Base-by-base conservation (phyloP, 2,329 filamentous ascomycete species). In the Bertia moriformis region DNA sequence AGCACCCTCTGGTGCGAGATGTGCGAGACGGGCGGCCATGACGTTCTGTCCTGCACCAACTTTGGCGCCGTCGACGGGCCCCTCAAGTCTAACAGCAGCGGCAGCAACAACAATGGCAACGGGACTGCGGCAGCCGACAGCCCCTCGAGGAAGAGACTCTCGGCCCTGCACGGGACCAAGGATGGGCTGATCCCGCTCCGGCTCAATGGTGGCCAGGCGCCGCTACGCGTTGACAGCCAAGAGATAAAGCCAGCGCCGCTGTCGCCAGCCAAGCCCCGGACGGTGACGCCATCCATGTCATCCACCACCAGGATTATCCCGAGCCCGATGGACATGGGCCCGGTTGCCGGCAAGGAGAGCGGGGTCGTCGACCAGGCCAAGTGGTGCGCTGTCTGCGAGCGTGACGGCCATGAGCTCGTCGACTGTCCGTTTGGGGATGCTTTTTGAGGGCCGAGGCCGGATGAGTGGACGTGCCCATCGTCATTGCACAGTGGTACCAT, bases 381-480 rank as follows among this genome's bases (percentile, higher is more conserved):
- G 62, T 98, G 91, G 91, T 98, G 91, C 59, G 91, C 91, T 14
- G 67, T 96, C 35, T 98, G 91, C 56, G 91, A 98, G 65, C 77
- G 85, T 44, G 91, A 98, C 52, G 91, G 91, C 13, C 91, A 98
- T 56, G 84, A 95, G 59, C 95, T 89, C 52, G 88, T 93, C 44
- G 86, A 93, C 58, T 94, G 88, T 59, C 87, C 88, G 12, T 83
- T 93, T 58, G 88, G 94, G 61, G 86, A 93, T 57, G 77, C 76
- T 19, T 83, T 79, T 46, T 79, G 63, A 56, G 29, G 18, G 18
- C 7, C 10, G n/a, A 22, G 14, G 38, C 4, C n/a, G 17, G 40
- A 18, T 22, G 18, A 18, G 22, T 4, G 35, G 32, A 35, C n/a
- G 41, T 39, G 33, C 35, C 19, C 41, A 12, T n/a, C 13, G 3